These are phyloP conservation scores for Gastrolobium villosum DNA, from an alignment of 306 rosid species.

Conservation along the genomic window DNA sequence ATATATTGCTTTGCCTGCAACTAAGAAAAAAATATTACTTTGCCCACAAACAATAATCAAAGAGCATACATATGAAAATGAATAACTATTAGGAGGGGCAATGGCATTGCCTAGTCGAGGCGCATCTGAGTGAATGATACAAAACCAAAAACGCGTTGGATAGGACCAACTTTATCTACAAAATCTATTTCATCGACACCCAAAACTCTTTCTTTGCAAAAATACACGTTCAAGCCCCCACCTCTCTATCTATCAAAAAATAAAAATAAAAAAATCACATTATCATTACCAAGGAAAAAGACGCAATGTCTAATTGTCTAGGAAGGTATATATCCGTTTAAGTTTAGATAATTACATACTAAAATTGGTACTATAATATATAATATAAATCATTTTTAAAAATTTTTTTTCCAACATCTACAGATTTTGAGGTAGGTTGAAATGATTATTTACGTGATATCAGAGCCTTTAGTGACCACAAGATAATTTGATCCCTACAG, in stretches of 20 bases:
- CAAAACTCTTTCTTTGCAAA: constrained; percentile 36
- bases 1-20: constrained; percentile 39
- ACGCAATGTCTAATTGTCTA: not conserved
- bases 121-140: constrained; percentile 60
- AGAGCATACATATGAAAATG: constrained; percentile 27
- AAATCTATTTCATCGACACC: constrained; percentile 37
- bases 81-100: constrained; percentile 42
- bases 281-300: constrained; percentile 29
- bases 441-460: no score
- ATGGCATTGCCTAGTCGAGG: constrained; percentile 65
- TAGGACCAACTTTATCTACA: constrained; percentile 59
- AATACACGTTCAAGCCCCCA: constrained; percentile 45
- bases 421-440: no score
- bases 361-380: no score
- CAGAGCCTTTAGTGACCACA: no score
- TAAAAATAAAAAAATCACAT: constrained; percentile 11
- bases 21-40: constrained; percentile 32
- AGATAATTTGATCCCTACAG: no score
- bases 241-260: constrained; percentile 25
- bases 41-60: constrained; percentile 47
- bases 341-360: not conserved
- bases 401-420: no score
- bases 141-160: constrained; percentile 53
- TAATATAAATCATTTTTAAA: no score
- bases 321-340: not conserved